Conservation (phyloP, 257 asterid species). For the Solanum bukasovii region DNA sequence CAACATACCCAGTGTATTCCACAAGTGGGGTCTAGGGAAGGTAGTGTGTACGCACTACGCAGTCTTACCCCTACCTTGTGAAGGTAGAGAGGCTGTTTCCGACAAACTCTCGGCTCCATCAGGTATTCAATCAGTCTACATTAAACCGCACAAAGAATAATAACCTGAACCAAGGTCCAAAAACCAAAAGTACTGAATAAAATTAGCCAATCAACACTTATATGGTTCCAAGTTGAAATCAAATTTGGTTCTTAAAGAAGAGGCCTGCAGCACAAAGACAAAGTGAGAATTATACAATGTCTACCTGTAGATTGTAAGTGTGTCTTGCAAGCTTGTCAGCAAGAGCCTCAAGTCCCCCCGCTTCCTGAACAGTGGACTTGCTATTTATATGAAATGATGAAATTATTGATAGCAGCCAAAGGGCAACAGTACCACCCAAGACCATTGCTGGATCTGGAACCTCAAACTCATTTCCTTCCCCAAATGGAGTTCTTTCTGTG, state of each 20-base stretch:
- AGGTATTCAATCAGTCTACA: background rate
- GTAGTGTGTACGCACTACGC: background rate
- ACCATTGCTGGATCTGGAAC: slow-evolving; percentile 64
- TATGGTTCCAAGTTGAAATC: background rate
- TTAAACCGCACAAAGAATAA: background rate
- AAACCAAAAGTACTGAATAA: background rate
- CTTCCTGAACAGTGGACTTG: slow-evolving; percentile 53
- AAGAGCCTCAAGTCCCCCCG: slow-evolving; percentile 68
- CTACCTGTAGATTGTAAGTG: slow-evolving; percentile 46
- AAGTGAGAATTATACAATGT: background rate
- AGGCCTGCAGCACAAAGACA: background rate
- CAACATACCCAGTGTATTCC: background rate
- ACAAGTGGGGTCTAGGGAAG: background rate
- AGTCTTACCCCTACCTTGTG: background rate
- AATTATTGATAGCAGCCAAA: slow-evolving; percentile 67
- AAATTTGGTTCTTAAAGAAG: background rate
- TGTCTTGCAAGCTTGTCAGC: slow-evolving; percentile 48
- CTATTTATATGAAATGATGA: slow-evolving; percentile 47
- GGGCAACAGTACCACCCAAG: slow-evolving; percentile 59
- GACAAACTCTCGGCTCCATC: background rate
- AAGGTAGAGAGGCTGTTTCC: background rate
- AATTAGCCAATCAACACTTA: background rate
- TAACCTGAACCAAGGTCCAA: background rate
- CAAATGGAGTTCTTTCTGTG: slow-evolving; percentile 38
- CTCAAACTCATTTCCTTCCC: slow-evolving; percentile 41